phyloP scores from a whole-genome alignment of 2,329 filamentous ascomycete genomes.

The Hirsutella rhossiliensis region DNA sequence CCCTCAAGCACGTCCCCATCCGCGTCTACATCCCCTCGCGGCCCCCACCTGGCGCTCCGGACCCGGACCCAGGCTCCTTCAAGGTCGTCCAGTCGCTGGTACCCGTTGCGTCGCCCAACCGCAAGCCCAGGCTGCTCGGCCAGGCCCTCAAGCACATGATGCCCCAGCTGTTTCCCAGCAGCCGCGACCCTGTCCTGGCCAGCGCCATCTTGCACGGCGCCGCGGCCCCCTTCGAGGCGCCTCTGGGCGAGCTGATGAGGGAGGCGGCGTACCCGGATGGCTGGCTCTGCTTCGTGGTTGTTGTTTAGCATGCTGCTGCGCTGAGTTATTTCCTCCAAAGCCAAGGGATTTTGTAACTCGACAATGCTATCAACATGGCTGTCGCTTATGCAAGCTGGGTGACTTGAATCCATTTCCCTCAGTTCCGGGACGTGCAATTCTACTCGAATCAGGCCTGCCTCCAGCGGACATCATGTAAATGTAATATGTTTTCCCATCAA shows the following conservation, averaged over 20 bases:
- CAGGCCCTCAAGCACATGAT: slow-evolving; percentile 63
- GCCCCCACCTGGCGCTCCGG: slow-evolving; percentile 26
- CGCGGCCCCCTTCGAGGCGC: slow-evolving; percentile 65
- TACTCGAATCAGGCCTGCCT: background rate
- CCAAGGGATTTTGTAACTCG: too few relatives aligned
- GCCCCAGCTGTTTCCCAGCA: slow-evolving; percentile 76
- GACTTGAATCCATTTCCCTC: too few relatives aligned
- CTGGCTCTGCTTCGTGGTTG: slow-evolving; percentile 74
- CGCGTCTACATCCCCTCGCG: slow-evolving; percentile 71
- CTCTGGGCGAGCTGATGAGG: slow-evolving; percentile 70
- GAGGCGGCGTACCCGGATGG: slow-evolving; percentile 84
- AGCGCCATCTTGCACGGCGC: slow-evolving; percentile 79
- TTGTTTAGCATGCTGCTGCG: slow-evolving; percentile 31
- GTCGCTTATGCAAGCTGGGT: too few relatives aligned
- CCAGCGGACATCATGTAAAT: slow-evolving; percentile 29
- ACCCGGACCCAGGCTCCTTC: slow-evolving; percentile 35
- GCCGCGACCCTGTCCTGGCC: slow-evolving; percentile 71
- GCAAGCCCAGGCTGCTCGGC: slow-evolving; percentile 48
- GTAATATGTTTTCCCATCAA: slow-evolving; percentile 62
- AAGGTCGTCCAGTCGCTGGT: slow-evolving; percentile 69
- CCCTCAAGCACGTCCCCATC: slow-evolving; percentile 74
- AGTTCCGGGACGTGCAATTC: background rate
- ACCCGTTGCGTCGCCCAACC: slow-evolving; percentile 28
- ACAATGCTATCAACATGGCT: too few relatives aligned
- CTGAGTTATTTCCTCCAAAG: background rate